Conservation (phyloP, 768 basidiomycete genomes). For the Pisolithus orientalis region DNA sequence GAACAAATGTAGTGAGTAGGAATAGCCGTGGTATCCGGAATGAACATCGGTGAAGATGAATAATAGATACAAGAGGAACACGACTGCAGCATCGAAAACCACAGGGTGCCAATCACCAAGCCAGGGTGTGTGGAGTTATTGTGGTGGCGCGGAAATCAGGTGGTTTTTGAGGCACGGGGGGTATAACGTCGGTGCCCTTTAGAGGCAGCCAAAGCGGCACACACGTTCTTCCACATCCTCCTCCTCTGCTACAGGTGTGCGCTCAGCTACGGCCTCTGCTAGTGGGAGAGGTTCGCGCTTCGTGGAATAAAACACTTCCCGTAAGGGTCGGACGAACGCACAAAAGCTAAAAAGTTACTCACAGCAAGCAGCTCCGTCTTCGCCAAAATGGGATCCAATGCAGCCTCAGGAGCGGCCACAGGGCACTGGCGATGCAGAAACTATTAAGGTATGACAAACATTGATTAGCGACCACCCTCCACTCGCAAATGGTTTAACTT, state of each 20-base stretch:
- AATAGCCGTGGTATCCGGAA: slow-evolving; percentile 3
- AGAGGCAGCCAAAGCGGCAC: slow-evolving; percentile 13
- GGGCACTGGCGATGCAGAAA: slow-evolving; percentile 25
- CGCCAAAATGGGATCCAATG: neutral
- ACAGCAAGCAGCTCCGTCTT: slow-evolving; percentile 12
- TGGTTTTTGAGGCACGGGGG: neutral
- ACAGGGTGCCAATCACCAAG: neutral
- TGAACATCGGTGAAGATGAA: slow-evolving; percentile 1
- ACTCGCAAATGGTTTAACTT: neutral
- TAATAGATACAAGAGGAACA: neutral
- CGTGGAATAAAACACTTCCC: neutral
- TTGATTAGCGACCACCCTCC: neutral
- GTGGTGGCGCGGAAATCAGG: neutral
- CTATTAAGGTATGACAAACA: slow-evolving; percentile 6
- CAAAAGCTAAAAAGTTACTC: slow-evolving; percentile 5
- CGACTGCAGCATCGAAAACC: neutral
- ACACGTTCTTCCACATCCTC: slow-evolving; percentile 14
- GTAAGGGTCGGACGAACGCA: neutral
- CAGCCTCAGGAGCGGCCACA: slow-evolving; percentile 7
- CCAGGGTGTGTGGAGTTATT: neutral
- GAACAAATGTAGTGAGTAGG: neutral
- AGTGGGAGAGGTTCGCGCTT: slow-evolving; percentile 9
- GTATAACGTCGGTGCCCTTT: neutral
- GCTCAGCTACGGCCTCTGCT: slow-evolving; percentile 6
- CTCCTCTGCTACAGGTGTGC: slow-evolving; percentile 7